Percentiles rank a stretch among this genome's conserved stretches.
phyloP scores from a whole-genome alignment of 805 yeast species.

The Cyberlindnera americana region DNA sequence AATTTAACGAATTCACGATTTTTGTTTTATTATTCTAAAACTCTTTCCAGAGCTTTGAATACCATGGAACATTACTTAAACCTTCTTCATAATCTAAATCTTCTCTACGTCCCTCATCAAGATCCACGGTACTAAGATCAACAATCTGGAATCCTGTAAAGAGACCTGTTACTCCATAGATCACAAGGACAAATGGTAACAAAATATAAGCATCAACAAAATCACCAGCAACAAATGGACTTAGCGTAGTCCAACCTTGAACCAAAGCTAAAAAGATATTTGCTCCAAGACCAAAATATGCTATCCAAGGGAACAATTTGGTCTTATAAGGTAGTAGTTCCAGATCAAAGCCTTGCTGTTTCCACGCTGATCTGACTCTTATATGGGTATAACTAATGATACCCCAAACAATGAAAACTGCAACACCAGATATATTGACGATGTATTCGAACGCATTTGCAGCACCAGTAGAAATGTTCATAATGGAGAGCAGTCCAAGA shows the following conservation, averaged over 20 bases:
- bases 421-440: conserved; percentile 67
- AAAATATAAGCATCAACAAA: conserved; percentile 63
- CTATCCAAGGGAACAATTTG: conserved; percentile 42
- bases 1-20: neutral
- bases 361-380: conserved; percentile 65
- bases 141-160: conserved; percentile 40
- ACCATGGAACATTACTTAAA: conserved; percentile 12
- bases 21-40: conserved; percentile 1
- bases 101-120: conserved; percentile 47
- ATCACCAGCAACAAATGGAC: conserved; percentile 45
- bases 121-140: conserved; percentile 41
- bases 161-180: conserved; percentile 38
- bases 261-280: conserved; percentile 41
- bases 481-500: conserved; percentile 61
- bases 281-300: conserved; percentile 36
- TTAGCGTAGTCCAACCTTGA: conserved; percentile 49
- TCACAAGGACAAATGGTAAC: conserved; percentile 51
- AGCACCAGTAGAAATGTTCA: conserved; percentile 53
- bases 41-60: conserved; percentile 9
- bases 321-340: conserved; percentile 71
- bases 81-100: conserved; percentile 28
- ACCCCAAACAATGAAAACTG: conserved; percentile 74
- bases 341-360: conserved; percentile 59
- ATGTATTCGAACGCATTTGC: conserved; percentile 64
- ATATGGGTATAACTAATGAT: conserved; percentile 61